Base-by-base conservation (phyloP, 2,329 filamentous ascomycete genomes). In the Fusarium mexicanum region DNA sequence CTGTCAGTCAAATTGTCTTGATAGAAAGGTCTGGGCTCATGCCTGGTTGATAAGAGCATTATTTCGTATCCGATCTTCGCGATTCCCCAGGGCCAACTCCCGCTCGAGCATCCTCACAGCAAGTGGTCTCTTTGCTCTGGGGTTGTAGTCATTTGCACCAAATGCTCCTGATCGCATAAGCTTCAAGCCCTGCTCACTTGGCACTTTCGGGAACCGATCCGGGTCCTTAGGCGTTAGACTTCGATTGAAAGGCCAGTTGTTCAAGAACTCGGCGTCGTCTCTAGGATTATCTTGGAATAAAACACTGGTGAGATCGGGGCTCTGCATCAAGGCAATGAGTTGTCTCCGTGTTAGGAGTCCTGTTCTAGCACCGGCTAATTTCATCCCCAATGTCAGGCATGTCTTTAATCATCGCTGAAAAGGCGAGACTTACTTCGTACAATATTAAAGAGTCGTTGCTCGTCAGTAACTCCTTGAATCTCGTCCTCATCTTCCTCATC, bases 161-260 rank as follows among this genome's bases (percentile, higher is more conserved):
- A 98, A 98, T 6, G 86, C 86, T 3, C 96, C 96, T 37, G 91
- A 92, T 44, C 90, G 87, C 95, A 98, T 98, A 70, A 98, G 85
- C 76, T 92, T 90, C 55, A 83, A 86, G 13, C 96, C 96, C 71
- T 90, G 87, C 17, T 93, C 90, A 77, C 92, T 98, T 0, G 96
- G 96, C 0, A 98, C 91, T 76, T 93, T 93, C n/a, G 95, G 94
- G 68, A 95, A 95, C 50, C 89, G 84, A 71, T 91, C 82, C 5
- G 87, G 87, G 66, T 91, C 87, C n/a, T 82, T 85, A 14, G 77
- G 77, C 4, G 73, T 74, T 17, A 79, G 79, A 26, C 83, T 80
- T 60, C 87, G 85, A 53, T 87, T 83, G 40, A 86, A 81, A 46
- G 86, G 83, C 76, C 86, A 84, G 57, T 86, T 82, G 55, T 86